Evolutionary conservation across 352 stramenopile genomes (phyloP), one percentile per base, ranked within the genome.

Genomic region (Pythium phragmiticola): DNA sequence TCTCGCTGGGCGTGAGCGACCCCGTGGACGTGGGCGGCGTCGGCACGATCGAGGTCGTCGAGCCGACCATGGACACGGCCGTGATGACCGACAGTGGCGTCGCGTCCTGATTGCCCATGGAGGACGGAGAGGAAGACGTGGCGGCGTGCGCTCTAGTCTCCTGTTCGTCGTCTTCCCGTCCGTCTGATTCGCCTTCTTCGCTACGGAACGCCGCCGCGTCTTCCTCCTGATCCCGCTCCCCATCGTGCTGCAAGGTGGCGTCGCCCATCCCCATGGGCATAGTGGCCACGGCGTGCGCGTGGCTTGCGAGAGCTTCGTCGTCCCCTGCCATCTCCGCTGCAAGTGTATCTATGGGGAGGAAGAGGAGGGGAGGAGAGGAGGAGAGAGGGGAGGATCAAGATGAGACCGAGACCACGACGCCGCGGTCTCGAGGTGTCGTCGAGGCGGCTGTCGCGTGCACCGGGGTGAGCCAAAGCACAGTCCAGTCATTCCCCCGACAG

Each of bases 61-160:
- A 37, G 41, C 34, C 43, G 7, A 30, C 37, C 34, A 48, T 26
- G 7, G 26, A 39, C 52, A 45, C 39, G 34, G 52, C 16, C 37
- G 62, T 63, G 46, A 65, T 52, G 8, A 60, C 56, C 54, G 55
- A 69, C 16, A 69, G 55, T 11, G 52, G 46, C 23, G 37, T 46
- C 37, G 21, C 6, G 0, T 56, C 46, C 30, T 13, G 17, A 39
- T 39, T 39, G 34, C 34, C 34, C 34, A 39, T 39, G 34, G 34
- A 39, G 7, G 34, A 9, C 37, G 26, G 4, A 8, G 58, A 58
- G 19, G 36, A 13, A 41, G 36, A 41, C 13, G 13, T 41, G 8
- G 36, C 21, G 21, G 21, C 21, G 21, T 21, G 13, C 39, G 39
- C 5, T 14, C 5, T n/a, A 4, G 7, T n/a, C 7, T 50, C n/a